phyloP scores from a whole-genome alignment of 2,329 filamentous ascomycete species.

The Trichoderma asperellum region DNA sequence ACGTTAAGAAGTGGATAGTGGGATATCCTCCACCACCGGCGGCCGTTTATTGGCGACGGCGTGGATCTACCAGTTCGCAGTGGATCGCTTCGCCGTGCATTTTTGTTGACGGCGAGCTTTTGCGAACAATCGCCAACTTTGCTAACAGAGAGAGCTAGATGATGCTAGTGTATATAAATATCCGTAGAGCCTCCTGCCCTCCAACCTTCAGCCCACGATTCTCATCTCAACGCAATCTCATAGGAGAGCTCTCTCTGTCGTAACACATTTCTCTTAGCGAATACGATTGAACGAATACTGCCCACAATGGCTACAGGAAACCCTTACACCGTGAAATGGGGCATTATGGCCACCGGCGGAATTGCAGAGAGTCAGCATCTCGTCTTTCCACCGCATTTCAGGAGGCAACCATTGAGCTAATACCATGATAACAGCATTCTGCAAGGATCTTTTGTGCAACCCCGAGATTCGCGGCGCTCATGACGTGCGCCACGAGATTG shows the following conservation, averaged over 20 bases:
- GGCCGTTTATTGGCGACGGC: conserved; percentile 19
- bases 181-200: not conserved
- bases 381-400: not conserved
- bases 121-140: not conserved
- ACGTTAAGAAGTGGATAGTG: not conserved
- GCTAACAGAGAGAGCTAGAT: not conserved
- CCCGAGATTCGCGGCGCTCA: conserved; percentile 68
- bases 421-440: conserved; percentile 56
- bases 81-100: conserved; percentile 3
- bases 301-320: conserved; percentile 21
- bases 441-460: conserved; percentile 77
- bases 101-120: not conserved
- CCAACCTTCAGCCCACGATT: not conserved
- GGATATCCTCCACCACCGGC: conserved; percentile 12
- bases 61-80: not conserved
- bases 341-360: conserved; percentile 63
- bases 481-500: conserved; percentile 76
- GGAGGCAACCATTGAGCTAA: not conserved
- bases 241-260: not conserved
- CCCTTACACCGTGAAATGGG: conserved; percentile 59
- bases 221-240: not conserved
- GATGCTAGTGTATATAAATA: conserved; percentile 9
- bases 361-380: conserved; percentile 60
- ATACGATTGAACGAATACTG: not conserved
- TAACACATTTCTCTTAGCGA: not conserved